Base-by-base conservation (phyloP, 345 rosid genomes). In the Triadica sebifera region DNA sequence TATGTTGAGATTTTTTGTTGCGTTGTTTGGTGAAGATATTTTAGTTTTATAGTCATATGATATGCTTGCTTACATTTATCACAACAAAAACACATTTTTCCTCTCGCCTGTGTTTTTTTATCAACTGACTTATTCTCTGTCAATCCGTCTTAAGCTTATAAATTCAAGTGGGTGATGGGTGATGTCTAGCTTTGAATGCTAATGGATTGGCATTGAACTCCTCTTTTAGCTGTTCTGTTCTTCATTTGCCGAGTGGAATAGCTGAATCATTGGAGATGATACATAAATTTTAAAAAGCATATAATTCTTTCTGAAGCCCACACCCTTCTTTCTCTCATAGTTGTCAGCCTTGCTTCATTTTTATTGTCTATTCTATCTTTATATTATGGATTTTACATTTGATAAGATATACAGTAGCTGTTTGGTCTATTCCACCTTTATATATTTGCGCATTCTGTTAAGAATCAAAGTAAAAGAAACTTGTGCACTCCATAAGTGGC, bases 81-180 rank as follows among this genome's bases (percentile, higher is more conserved):
- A 5, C 12, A 13, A 19, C 56, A 2, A 6, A 4, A 29, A 62
- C 45, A 39, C 29, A 12, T 46, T 3, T 39, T 39, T 64, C 12
- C 12, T 9, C 4, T 10, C 6, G 4, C 4, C 10, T 16, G 17
- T 61, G 34, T 12, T 8, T n/a, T 6, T 64, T 29, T 58, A 4
- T 61, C 0, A 37, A 13, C 6, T 39, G 7, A 25, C 41, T 1
- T 11, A 22, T 43, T 20, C 17, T 13, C 5, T 59, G 24, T 41
- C 38, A 53, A 84, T 91, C 84, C 87, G 87, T 89, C 90, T 87
- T 88, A 88, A 84, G 86, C 87, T 86, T 84, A 61, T 75, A 82
- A 81, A 74, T 59, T 60, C 73, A 56, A 22, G 29, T 62, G 57
- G 80, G 79, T n/a, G n/a, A n/a, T n/a, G n/a, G n/a, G n/a, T n/a